Conservation (phyloP, 305 asterid genomes). For the Solanum hybrid region DNA sequence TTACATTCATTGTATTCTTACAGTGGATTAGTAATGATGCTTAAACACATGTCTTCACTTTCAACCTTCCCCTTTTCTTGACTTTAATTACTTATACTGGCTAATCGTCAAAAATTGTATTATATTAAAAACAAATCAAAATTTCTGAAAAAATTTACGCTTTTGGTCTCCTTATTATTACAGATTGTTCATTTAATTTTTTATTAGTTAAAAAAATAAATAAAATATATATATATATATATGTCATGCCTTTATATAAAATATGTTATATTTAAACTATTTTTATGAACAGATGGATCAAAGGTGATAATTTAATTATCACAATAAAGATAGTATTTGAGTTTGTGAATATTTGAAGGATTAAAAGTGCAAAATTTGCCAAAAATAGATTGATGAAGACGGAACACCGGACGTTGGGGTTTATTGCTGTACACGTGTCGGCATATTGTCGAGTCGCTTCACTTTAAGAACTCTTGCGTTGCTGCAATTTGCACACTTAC, state of each 20-base stretch:
- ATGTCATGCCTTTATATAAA: neutral
- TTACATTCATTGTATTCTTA: conserved; percentile 1
- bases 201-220: neutral
- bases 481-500: neutral
- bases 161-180: neutral
- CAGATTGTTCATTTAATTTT: neutral
- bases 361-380: neutral
- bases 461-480: neutral
- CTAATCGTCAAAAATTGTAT: neutral
- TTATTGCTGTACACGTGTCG: neutral
- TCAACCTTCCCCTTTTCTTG: neutral
- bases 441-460: neutral
- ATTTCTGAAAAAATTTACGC: neutral
- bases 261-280: neutral
- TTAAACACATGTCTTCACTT: conserved; percentile 4
- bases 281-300: neutral
- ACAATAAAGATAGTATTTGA: neutral
- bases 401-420: neutral
- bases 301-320: neutral
- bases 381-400: neutral
- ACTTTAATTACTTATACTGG: neutral
- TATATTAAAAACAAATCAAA: neutral
- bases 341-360: neutral
- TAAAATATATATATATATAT: too few relatives aligned
- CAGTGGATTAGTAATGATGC: neutral